Base-by-base conservation (phyloP, 148 eudicot genomes). In the Camellia japonica region DNA sequence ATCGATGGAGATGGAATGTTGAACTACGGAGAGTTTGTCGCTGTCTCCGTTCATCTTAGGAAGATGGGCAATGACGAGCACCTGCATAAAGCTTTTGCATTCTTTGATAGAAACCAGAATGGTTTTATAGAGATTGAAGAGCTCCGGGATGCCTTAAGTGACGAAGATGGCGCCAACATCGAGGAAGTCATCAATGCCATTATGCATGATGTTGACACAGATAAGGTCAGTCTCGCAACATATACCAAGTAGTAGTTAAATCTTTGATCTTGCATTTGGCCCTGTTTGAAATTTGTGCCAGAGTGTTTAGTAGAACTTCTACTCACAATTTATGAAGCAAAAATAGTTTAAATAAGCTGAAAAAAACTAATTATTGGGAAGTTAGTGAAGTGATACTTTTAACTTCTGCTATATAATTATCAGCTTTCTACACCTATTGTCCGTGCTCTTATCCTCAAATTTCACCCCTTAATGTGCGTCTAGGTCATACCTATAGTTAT, bases 61-160 rank as follows among this genome's bases (percentile, higher is more conserved):
- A 91, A 89, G 79, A 88, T 93, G 92, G 93, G 87, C 43, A 89
- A 91, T 78, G 97, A 93, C 65, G 97, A 89, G 85, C 97, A 91
- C 84, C 80, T 93, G 42, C 94, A 86, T 73, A 84, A 90, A 82
- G 97, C 97, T 54, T 91, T 91, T 80, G 83, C 91, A 62, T 89
- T 87, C 85, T 93, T 91, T 41, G 97, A 91, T 89, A 81, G 82
- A 73, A 88, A 91, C 83, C 74, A 84, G 82, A 93, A 88, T 78
- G 93, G 94, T 46, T 93, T 82, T 82, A 93, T 93, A 52, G 97
- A 91, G 87, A 79, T 89, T 76, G 93, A 93, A 80, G 97, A 93
- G 83, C 87, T 93, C 49, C 83, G 91, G 52, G 87, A 86, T 59
- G 93, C 94, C 69, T 83, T 91, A 81, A 87, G 79, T 66, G 92